Percentiles rank a stretch among this genome's conserved stretches.
phyloP scores from a whole-genome alignment of 306 rosid genomes.

The Rosa multiflora region DNA sequence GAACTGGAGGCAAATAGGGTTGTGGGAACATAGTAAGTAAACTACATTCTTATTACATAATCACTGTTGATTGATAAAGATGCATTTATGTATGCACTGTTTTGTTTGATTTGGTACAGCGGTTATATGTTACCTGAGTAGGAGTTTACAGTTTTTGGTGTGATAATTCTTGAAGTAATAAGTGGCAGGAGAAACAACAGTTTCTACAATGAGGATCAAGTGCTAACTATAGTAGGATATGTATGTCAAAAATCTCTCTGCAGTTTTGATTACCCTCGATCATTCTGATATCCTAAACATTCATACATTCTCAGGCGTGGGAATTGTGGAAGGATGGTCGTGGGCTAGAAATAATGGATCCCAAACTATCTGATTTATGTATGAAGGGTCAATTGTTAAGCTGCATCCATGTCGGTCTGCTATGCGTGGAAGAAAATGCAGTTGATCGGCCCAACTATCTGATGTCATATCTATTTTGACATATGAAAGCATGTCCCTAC shows the following conservation, averaged over 20 bases:
- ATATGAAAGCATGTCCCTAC: no score
- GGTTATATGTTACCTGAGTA: neutral
- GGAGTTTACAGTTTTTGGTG: conserved; percentile 10
- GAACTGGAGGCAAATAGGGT: neutral
- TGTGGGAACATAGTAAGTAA: neutral
- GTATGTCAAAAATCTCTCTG: neutral
- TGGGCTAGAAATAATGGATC: no score
- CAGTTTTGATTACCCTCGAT: no score
- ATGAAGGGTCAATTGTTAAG: no score
- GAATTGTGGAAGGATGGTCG: no score
- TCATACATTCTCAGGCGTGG: neutral
- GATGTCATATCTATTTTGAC: no score
- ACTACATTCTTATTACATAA: neutral
- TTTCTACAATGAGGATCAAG: neutral
- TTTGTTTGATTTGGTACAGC: neutral
- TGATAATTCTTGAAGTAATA: conserved; percentile 14
- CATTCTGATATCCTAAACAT: no score
- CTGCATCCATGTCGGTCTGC: no score
- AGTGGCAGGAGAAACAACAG: conserved; percentile 12
- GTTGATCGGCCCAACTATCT: no score
- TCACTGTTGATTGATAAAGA: neutral
- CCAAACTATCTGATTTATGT: no score
- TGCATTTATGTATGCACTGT: neutral
- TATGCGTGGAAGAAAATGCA: no score
- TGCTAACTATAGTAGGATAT: neutral